Evolutionary conservation across 352 stramenopile genomes (phyloP), one percentile per base, ranked within the genome.

Genomic region (Pythium sp.): DNA sequence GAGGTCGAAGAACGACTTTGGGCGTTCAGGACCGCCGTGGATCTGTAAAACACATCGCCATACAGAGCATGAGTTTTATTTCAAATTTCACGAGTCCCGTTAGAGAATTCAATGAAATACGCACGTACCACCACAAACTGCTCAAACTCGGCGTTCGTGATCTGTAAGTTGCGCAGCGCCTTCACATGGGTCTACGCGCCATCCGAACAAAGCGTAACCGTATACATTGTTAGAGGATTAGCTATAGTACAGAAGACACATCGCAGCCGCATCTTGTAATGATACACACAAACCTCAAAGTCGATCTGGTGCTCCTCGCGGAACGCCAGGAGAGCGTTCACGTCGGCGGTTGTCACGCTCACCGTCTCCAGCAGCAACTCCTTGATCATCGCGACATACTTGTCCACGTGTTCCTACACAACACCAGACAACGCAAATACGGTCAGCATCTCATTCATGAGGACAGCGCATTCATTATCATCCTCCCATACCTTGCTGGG

Each of bases 91-190:
- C 24, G 24, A 26, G 24, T 26, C 24, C 24, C 24, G 24, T 26
- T 26, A 26, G 24, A 26, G 24, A 26, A 26, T 26, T 26, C 24
- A 26, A 26, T 26, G 24, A 26, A 1, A 26, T 26, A 26, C 24
- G 8, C 6, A 67, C 73, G 58, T 34, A 84, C 70, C 65, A 63
- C 82, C n/a, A 94, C 54, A 46, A 94, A 94, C 58, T 91, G 78
- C 28, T 94, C 84, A 65, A 92, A 93, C 74, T 96, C 86, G 47
- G 80, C 73, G 69, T 93, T 93, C 6, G 86, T 92, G 73, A 94
- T 85, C 70, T 93, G 80, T 63, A 96, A 67, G n/a, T 70, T 70
- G 57, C 78, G 78, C 56, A 96, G 71, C 26, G 77, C 81, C 64
- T 92, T 91, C 36, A 94, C 73, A 63, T 96, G 88, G 26, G 86